A percentile compares a stretch with the other conserved stretches of the same genome.
Evolutionary conservation across 1,284 basidiomycete species (phyloP).

Genomic region (Fomes fomentarius): DNA sequence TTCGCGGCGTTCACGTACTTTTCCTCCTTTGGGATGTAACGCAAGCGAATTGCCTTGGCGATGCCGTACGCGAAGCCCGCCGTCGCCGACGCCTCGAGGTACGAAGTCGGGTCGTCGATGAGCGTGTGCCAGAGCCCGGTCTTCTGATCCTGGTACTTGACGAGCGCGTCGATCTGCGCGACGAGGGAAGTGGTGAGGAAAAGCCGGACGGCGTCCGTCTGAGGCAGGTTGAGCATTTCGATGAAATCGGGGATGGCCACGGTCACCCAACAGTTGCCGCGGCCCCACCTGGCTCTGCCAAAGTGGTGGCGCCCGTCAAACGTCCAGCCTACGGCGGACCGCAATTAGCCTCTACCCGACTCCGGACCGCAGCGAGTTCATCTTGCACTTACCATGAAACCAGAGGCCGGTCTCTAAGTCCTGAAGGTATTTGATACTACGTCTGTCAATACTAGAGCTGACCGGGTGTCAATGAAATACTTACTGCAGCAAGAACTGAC

Average conservation of each 20-base stretch:
- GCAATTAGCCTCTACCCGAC: neutral
- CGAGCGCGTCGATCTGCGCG: conserved; percentile 58
- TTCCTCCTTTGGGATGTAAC: conserved; percentile 48
- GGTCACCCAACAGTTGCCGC: conserved; percentile 71
- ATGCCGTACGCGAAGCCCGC: conserved; percentile 70
- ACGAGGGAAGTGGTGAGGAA: conserved; percentile 51
- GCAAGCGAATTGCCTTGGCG: conserved; percentile 53
- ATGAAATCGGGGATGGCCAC: conserved; percentile 67
- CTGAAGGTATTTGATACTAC: conserved; percentile 49
- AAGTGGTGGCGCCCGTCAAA: conserved; percentile 58
- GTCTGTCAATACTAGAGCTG: neutral
- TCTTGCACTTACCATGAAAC: conserved; percentile 50
- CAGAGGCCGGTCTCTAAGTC: conserved; percentile 53
- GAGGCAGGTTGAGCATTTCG: conserved; percentile 48
- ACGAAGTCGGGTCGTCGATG: conserved; percentile 57
- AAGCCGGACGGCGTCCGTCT: conserved; percentile 47
- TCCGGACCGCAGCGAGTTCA: neutral
- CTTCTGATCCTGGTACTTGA: conserved; percentile 49
- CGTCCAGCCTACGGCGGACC: conserved; percentile 44
- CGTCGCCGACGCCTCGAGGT: conserved; percentile 61
- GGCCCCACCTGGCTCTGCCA: conserved; percentile 59
- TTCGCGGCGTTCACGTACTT: conserved; percentile 49
- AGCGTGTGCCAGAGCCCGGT: conserved; percentile 68
- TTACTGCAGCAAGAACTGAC: conserved; percentile 55
- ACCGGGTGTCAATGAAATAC: neutral